Base-by-base conservation (phyloP, 768 basidiomycete species). In the Cytidiella melzeri region DNA sequence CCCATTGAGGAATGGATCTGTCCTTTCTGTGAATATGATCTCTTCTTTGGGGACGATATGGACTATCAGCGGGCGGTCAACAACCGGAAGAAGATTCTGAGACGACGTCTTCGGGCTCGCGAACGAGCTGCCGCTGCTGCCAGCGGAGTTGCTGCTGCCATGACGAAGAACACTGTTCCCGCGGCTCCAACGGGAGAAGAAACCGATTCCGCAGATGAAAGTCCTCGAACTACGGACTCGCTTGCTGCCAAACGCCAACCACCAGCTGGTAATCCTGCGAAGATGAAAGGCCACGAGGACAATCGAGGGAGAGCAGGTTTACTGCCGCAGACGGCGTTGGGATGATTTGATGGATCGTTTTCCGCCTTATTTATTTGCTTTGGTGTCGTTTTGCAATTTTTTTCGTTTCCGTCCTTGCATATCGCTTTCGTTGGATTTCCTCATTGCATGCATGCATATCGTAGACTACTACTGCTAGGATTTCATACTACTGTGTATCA, bases 1-100 rank as follows among this genome's bases (percentile, higher is more conserved):
- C 80, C 83, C 6, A 74, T 68, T 27, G 92, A 96, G 20, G 95
- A 97, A 64, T 96, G 90, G 85, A 84, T 97, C 51, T 98, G 95
- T 64, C 79, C 87, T 54, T 88, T 87, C 59, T 98, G 95, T 72
- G 95, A 98, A 69, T 94, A 92, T 64, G 75, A 82, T 50, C 62
- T 98, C 49, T 94, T 95, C 65, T 98, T 87, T 63, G 91, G 92
- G n/a, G 84, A 86, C 44, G 87, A 87, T 36, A 50, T 67, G 47
- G 76, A 73, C 47, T 84, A 87, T 64, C 73, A 78, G 54, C 71
- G 75, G 40, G 84, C 83, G 38, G 69, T 92, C 51, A 70, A 80
- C 65, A 81, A 74, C 55, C 69, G 92, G 53, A 90, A 89, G 71
- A 85, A 84, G 74, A 84, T 93, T 41, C 70, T 93, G 56, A 74